Base-by-base conservation (phyloP, 495 filamentous ascomycete species). In the Trichoderma virens region DNA sequence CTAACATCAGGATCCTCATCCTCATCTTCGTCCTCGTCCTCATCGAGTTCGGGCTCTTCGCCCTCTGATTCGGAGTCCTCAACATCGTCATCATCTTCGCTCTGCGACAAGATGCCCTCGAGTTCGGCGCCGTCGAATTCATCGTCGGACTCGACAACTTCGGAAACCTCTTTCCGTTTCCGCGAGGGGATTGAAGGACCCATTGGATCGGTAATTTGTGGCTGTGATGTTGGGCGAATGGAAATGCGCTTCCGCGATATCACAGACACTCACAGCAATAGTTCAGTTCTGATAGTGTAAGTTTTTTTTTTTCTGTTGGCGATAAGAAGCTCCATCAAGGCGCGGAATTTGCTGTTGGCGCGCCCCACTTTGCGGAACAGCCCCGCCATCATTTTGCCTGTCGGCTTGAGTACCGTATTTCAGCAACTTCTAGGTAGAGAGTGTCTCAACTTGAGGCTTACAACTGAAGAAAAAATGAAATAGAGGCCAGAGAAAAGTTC, bases 111-210 rank as follows among this genome's bases (percentile, higher is more conserved):
- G 61, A 85, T 80, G 32, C 87, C 88, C 63, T 90, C 83, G 9
- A 91, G 73, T 34, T 88, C 76, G 0, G 82, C 82, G 35, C 79
- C 77, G 62, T 79, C 82, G 69, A 93, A 81, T 64, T 91, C 89
- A 60, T 87, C 84, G 8, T 88, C 87, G 23, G 85, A 87, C 66
- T 75, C 76, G 34, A 67, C 65, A 60, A 70, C 69, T 8, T 64
- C 63, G 38, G 65, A 66, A 25, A 68, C 43, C 18, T 69, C 69
- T 66, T 74, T 72, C 25, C 72, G 69, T 66, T 74, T 74, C 38
- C 65, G 60, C 43, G 66, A 60, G 7, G 59, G 47, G 31, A 64
- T 62, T 64, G 66, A 16, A 9, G 68, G 65, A 51, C 67, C 64
- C 71, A 73, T 73, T 56, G 51, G 25, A 56, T 27, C 51, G 51